phyloP scores from a whole-genome alignment of 768 basidiomycete species.

The Leccinum broughii region DNA sequence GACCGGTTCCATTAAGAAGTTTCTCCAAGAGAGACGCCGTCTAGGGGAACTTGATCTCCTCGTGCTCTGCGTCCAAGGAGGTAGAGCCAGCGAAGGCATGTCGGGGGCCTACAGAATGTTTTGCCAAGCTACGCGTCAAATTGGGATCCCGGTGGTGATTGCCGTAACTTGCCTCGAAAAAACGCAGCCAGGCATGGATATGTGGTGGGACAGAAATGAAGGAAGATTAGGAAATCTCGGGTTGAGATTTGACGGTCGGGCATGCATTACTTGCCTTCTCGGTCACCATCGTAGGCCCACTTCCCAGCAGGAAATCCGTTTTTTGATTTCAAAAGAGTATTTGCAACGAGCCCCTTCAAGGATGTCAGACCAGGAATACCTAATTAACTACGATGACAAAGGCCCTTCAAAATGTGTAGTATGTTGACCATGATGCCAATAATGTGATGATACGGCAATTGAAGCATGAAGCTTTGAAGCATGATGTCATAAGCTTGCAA shows the following conservation, averaged over 20 bases:
- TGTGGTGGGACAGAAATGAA: conserved; percentile 35
- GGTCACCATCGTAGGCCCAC: conserved; percentile 14
- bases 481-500: no score
- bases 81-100: conserved; percentile 18
- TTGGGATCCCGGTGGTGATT: conserved; percentile 37
- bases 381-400: not conserved
- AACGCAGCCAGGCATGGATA: conserved; percentile 30
- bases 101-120: conserved; percentile 26
- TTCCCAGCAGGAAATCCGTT: conserved; percentile 20
- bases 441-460: no score
- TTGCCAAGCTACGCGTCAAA: conserved; percentile 32
- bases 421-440: conserved; percentile 14
- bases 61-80: conserved; percentile 24
- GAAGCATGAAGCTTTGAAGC: not conserved
- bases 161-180: conserved; percentile 41
- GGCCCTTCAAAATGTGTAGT: conserved; percentile 16
- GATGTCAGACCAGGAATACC: conserved; percentile 10
- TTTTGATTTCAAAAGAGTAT: conserved; percentile 14
- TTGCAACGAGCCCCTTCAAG: not conserved
- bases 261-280: conserved; percentile 27
- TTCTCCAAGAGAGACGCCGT: conserved; percentile 34
- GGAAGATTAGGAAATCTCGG: conserved; percentile 14
- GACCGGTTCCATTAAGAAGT: conserved; percentile 20
- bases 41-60: conserved; percentile 22
- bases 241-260: conserved; percentile 32